phyloP scores from a whole-genome alignment of 495 filamentous ascomycete genomes.

The Bathelium albidoporum region DNA sequence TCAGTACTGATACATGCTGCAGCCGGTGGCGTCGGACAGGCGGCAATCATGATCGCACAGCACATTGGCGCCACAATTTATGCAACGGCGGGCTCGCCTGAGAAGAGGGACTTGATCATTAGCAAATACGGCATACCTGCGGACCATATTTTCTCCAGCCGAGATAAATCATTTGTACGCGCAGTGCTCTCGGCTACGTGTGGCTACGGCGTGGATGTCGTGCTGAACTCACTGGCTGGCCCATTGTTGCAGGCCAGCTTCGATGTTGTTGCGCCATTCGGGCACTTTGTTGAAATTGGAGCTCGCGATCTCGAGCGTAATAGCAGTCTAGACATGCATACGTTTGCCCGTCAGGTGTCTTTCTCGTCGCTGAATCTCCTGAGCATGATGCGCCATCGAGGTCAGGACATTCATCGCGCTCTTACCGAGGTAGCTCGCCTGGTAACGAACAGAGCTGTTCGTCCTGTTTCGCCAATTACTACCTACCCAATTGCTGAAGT shows the following conservation, averaged over 20 bases:
- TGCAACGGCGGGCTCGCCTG: conserved; percentile 36
- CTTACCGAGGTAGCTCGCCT: conserved; percentile 7
- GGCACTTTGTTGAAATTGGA: conserved; percentile 39
- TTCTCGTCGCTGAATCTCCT: conserved; percentile 33
- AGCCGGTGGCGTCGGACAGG: conserved; percentile 39
- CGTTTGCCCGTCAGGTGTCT: conserved; percentile 16
- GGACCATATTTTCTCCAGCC: conserved; percentile 32
- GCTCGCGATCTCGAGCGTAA: conserved; percentile 21
- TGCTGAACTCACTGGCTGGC: conserved; percentile 17
- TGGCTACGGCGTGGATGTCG: conserved; percentile 17
- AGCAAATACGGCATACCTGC: conserved; percentile 31
- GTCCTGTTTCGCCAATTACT: background rate
- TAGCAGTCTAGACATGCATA: conserved; percentile 9
- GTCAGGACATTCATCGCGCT: conserved; percentile 14
- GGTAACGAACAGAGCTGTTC: background rate
- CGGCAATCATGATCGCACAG: conserved; percentile 37
- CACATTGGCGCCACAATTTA: conserved; percentile 32
- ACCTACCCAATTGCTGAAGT: conserved; percentile 29
- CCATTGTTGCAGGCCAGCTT: conserved; percentile 12
- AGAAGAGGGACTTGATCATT: conserved; percentile 34
- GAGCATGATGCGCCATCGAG: conserved; percentile 8
- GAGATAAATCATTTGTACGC: conserved; percentile 6
- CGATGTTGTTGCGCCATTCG: conserved; percentile 27
- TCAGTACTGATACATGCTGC: conserved; percentile 43
- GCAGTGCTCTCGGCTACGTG: conserved; percentile 7